These are phyloP conservation scores for Xylaria palmicola DNA, from an alignment of 495 filamentous ascomycete genomes.

Conservation along the genomic window DNA sequence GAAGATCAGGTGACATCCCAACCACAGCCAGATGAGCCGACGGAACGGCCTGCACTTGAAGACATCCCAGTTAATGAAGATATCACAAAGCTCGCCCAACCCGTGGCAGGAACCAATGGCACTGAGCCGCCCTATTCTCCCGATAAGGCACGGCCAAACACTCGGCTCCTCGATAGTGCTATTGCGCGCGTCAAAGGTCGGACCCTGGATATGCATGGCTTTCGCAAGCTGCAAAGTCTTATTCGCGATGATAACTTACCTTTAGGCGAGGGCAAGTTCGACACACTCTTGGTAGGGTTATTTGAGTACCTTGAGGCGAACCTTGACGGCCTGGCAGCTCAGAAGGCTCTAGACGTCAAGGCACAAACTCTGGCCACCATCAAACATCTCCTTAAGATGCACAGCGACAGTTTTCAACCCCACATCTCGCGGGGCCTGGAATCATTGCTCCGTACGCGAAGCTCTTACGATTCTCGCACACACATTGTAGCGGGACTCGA, in stretches of 20 bases:
- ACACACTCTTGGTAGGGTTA: constrained; percentile 68
- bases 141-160: constrained; percentile 53
- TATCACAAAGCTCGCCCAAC: constrained; percentile 39
- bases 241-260: constrained; percentile 64
- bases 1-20: constrained; percentile 42
- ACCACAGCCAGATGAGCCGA: constrained; percentile 20
- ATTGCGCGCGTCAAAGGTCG: constrained; percentile 69
- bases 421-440: constrained; percentile 66
- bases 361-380: constrained; percentile 81
- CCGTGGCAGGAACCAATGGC: constrained; percentile 18
- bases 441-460: constrained; percentile 65
- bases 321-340: constrained; percentile 42
- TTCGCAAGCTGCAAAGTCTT: constrained; percentile 81
- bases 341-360: constrained; percentile 71
- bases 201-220: constrained; percentile 80
- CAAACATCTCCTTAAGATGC: constrained; percentile 69
- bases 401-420: constrained; percentile 60
- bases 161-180: constrained; percentile 68
- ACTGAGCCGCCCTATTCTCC: constrained; percentile 34
- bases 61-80: constrained; percentile 55
- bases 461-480: constrained; percentile 54
- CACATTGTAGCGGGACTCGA: constrained; percentile 56
- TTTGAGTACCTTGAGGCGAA: constrained; percentile 72
- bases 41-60: constrained; percentile 48
- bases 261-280: constrained; percentile 63